These are phyloP conservation scores for Diospyros lotus DNA, from an alignment of 148 eudicot species.

Conservation along the genomic window DNA sequence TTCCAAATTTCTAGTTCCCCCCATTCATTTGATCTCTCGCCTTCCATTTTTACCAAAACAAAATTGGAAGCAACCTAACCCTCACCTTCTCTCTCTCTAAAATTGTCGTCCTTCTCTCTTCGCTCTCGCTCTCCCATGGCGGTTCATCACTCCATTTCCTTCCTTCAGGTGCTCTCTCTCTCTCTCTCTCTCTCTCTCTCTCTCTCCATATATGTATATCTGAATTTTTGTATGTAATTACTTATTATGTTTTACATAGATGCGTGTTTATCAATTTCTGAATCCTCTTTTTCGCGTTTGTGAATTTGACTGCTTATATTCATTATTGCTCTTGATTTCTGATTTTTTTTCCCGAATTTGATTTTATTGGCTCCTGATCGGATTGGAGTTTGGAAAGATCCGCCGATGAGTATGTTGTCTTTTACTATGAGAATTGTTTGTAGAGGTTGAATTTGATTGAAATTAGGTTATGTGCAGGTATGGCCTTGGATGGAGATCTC, in stretches of 20 bases:
- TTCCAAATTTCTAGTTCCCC: too few relatives aligned
- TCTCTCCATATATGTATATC: background rate
- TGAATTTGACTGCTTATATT: too few relatives aligned
- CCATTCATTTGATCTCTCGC: too few relatives aligned
- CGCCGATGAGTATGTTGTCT: background rate
- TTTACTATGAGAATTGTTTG: conserved; percentile 1
- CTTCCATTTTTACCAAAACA: too few relatives aligned
- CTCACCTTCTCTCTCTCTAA: too few relatives aligned
- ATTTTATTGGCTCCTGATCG: background rate
- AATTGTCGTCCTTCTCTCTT: background rate
- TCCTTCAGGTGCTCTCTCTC: background rate
- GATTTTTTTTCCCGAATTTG: background rate
- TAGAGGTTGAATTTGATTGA: conserved; percentile 28
- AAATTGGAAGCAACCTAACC: too few relatives aligned
- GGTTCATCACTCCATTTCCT: background rate
- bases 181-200: background rate
- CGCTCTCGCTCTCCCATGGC: background rate
- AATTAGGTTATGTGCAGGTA: background rate
- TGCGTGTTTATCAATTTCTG: background rate
- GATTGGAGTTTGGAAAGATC: background rate
- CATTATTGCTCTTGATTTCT: too few relatives aligned
- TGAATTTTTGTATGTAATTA: background rate
- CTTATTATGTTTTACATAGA: background rate
- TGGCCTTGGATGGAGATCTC: background rate
- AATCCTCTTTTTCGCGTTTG: background rate